Base-by-base conservation (phyloP, 768 basidiomycete species). In the Boletellus sp. region DNA sequence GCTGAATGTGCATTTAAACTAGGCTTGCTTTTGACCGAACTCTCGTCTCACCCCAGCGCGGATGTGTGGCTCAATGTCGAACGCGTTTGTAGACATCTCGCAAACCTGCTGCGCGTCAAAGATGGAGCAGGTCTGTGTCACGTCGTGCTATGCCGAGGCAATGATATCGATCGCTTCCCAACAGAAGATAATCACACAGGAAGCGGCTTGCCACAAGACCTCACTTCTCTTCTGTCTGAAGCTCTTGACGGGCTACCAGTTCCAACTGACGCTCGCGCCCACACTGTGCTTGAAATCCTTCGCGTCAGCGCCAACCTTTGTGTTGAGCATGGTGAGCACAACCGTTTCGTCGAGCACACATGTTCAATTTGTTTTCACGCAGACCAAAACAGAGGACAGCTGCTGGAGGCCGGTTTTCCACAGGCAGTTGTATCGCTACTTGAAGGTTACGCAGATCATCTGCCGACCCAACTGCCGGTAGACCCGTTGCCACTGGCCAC, bases 281-380 rank as follows among this genome's bases (percentile, higher is more conserved):
- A 76, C 9, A 77, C 78, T 10, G 72, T 83, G 20, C 79, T 78
- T 51, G 87, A 92, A 63, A 69, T 90, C 26, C 77, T 93, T 47
- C 78, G 90, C 50, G 81, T 90, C 13, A 82, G 81, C 22, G 90
- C 90, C 12, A 93, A 93, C 67, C 68, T 93, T 16, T 90, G 87
- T 66, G 83, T 90, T 70, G 88, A 93, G 63, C 88, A 92, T 58
- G 83, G 88, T 83, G 56, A 52, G 80, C 64, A 20, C 13, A 39
- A 17, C 15, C 24, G 34, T 38, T 42, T 35, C 26, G 34, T 47
- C 17, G 44, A 17, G 42, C 7, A 40, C 19, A 42, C 16, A 47
- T 50, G 49, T 23, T 42, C 42, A 31, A 35, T 17, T 50, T 37
- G 40, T 28, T 24, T 32, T 16, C 46, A 33, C 26, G 47, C 48